Evolutionary conservation across 306 rosid genomes (phyloP), one percentile per base, ranked within the genome.

Genomic region (Casuarina equisetifolia): DNA sequence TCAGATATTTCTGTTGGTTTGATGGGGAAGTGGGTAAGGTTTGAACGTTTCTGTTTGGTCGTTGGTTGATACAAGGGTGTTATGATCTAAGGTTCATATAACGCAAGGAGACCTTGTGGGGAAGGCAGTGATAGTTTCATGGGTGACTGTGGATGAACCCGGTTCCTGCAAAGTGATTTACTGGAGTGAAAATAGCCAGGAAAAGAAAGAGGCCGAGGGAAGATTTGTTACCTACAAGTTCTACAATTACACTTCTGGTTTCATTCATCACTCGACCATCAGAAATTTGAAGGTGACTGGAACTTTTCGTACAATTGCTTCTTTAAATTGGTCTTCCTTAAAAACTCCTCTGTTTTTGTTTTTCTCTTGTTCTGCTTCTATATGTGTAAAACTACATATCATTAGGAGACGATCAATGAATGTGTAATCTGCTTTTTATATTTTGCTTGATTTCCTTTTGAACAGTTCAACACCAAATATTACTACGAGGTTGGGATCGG

Each of bases 31-130:
- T 66, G 71, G 0, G 10, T 6, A 6, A 17, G 50, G n/a, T 66
- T 66, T 42, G 19, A 43, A 17, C 12, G n/a, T 16, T 38, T 70
- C 15, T 39, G 1, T 19, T 69, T 35, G 36, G 38, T 35, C 42
- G 38, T 38, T 50, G 12, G 20, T 67, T 63, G 72, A 46, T 72
- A 19, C 78, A 48, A 75, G 81, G 15, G 54, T 78, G 38, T 42
- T 79, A 13, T 75, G 79, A 54, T 51, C 69, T 80, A 74, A 92
- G 96, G 97, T 92, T 12, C 96, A 92, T 76, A 92, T 90, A 73
- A 92, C 97, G 48, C 97, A 90, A 89, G 97, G 97, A 74, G 97
- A 90, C 73, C 84, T 61, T n/a, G 81, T 63, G 68, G 93, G 96
- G 75, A 89, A 84, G 73, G 91, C 87, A 25, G 84, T 92, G 84